phyloP scores from a whole-genome alignment of 1,284 basidiomycete species.

The Melampsora abietis-canadensis region DNA sequence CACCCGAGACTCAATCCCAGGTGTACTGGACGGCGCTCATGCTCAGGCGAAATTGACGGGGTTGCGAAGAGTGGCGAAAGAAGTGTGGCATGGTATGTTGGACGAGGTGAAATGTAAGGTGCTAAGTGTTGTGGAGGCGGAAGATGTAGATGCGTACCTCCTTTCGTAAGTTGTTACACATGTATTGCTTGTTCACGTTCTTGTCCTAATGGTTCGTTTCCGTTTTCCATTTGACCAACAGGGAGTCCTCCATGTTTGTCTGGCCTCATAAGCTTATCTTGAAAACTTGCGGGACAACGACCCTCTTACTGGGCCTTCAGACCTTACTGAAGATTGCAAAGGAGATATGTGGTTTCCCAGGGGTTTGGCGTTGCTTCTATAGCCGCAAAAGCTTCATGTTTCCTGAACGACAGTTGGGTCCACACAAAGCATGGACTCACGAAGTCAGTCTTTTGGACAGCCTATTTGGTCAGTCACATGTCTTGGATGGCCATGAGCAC shows the following conservation, averaged over 20 bases:
- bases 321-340: constrained; percentile 86
- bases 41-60: constrained; percentile 57
- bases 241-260: constrained; percentile 96
- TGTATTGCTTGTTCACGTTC: neutral
- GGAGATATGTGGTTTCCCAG: constrained; percentile 68
- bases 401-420: constrained; percentile 88
- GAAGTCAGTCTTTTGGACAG: constrained; percentile 89
- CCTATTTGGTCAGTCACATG: constrained; percentile 63
- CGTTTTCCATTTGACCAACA: constrained; percentile 53
- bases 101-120: constrained; percentile 96
- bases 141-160: constrained; percentile 89
- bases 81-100: constrained; percentile 94
- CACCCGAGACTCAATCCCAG: constrained; percentile 54
- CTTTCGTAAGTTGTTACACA: constrained; percentile 71
- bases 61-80: constrained; percentile 70
- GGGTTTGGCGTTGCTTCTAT: constrained; percentile 86
- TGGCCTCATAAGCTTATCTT: constrained; percentile 93
- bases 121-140: constrained; percentile 79
- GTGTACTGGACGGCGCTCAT: constrained; percentile 45
- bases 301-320: constrained; percentile 89
- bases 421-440: constrained; percentile 89
- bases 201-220: neutral
- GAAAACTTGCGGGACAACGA: constrained; percentile 98
- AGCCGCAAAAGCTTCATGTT: constrained; percentile 99
- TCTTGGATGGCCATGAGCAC: neutral